Percentiles rank a stretch among this genome's conserved stretches.
phyloP scores from a whole-genome alignment of 75 land plant genomes.

The Pinus albicaulis region DNA sequence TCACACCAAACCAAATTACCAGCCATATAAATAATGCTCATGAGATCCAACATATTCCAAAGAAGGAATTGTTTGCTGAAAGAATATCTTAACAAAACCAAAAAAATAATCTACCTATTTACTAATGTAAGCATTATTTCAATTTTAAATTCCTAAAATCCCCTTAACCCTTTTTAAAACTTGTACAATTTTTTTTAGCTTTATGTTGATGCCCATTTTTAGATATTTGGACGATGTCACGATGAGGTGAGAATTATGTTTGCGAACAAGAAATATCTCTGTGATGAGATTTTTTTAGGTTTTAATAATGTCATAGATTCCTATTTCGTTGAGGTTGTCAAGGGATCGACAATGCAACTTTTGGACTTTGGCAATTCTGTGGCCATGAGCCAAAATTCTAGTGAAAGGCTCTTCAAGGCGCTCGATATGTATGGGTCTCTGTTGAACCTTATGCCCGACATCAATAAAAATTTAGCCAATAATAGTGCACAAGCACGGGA shows the following conservation, averaged over 20 bases:
- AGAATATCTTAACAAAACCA: too few species aligned
- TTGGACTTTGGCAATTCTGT: conserved; percentile 47
- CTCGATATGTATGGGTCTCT: conserved; percentile 59
- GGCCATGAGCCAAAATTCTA: conserved; percentile 45
- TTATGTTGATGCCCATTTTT: too few species aligned
- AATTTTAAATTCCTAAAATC: too few species aligned
- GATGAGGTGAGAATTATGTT: conserved; percentile 53
- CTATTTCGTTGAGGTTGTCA: conserved; percentile 55
- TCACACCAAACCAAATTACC: too few species aligned
- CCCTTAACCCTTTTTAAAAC: too few species aligned
- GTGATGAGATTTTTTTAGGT: conserved; percentile 55
- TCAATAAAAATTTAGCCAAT: conserved; percentile 45
- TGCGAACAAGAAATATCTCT: conserved; percentile 61
- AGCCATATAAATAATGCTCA: too few species aligned
- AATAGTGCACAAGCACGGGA: conserved; percentile 35
- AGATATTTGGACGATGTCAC: too few species aligned
- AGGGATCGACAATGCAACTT: conserved; percentile 40
- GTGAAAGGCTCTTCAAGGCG: conserved; percentile 51
- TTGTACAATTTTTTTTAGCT: too few species aligned
- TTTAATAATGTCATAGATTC: conserved; percentile 30
- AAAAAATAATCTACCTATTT: too few species aligned
- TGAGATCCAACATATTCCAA: too few species aligned
- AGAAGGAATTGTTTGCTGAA: too few species aligned
- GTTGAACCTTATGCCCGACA: conserved; percentile 53
- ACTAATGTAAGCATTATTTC: too few species aligned